A percentile compares a stretch with the other conserved stretches of the same genome.
Evolutionary conservation across 1,284 basidiomycete genomes (phyloP).

Genomic region (Hemileia vastatrix): DNA sequence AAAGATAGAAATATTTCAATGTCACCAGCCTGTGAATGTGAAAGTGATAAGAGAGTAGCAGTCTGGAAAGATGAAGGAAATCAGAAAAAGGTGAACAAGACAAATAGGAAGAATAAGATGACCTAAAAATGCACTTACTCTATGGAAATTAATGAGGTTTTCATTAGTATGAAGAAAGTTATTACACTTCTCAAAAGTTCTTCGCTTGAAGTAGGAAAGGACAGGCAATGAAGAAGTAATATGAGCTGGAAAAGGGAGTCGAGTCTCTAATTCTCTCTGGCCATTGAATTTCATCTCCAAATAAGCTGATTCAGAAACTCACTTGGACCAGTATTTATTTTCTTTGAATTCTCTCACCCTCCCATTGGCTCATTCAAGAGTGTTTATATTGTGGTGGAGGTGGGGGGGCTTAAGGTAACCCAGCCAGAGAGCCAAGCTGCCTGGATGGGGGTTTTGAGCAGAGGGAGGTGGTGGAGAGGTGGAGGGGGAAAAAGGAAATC

Average conservation of each 20-base stretch:
- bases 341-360: background rate
- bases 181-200: constrained; percentile 10
- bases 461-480: too few relatives aligned
- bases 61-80: background rate
- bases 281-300: constrained; percentile 14
- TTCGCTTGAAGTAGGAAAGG: constrained; percentile 14
- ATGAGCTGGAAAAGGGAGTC: background rate
- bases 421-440: background rate
- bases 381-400: too few relatives aligned
- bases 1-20: constrained; percentile 16
- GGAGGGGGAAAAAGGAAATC: too few relatives aligned
- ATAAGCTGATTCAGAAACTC: constrained; percentile 9
- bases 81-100: background rate
- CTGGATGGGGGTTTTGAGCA: too few relatives aligned
- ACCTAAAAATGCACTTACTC: constrained; percentile 7
- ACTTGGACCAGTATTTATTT: constrained; percentile 1
- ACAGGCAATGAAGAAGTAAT: background rate
- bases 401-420: too few relatives aligned
- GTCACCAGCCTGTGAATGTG: constrained; percentile 13
- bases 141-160: constrained; percentile 15
- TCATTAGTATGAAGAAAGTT: constrained; percentile 8
- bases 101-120: background rate
- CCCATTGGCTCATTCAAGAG: constrained; percentile 1
- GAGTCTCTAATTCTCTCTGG: background rate
- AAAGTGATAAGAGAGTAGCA: constrained; percentile 7